These are phyloP conservation scores for Trichoderma oligosporum DNA, from an alignment of 2,329 filamentous ascomycete species.

Conservation along the genomic window DNA sequence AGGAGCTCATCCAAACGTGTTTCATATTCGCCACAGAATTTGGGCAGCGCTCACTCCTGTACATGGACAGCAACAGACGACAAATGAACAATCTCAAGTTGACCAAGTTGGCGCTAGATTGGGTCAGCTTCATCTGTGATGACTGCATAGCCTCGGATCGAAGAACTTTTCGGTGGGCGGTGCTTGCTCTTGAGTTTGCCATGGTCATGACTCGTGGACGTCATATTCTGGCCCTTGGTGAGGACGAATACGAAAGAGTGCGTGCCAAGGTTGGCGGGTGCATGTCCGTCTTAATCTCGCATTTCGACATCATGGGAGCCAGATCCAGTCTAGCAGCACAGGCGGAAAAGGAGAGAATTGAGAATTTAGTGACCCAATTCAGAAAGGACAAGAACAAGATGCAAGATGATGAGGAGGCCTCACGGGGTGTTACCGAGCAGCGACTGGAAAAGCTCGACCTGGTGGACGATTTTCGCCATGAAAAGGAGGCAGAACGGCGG, in stretches of 20 bases:
- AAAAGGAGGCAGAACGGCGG: constrained; percentile 79
- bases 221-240: constrained; percentile 85
- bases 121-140: constrained; percentile 97
- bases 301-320: constrained; percentile 99
- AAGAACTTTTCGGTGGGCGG: constrained; percentile 96
- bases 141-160: constrained; percentile 92
- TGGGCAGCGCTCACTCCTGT: constrained; percentile 86
- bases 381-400: constrained; percentile 71
- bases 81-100: constrained; percentile 97
- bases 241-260: constrained; percentile 79
- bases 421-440: constrained; percentile 67
- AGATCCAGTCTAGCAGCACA: constrained; percentile 89
- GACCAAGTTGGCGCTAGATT: constrained; percentile 88
- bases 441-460: constrained; percentile 68
- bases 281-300: constrained; percentile 95
- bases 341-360: constrained; percentile 83
- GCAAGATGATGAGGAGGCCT: constrained; percentile 81
- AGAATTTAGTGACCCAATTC: constrained; percentile 72
- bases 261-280: constrained; percentile 89
- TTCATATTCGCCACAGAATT: constrained; percentile 99
- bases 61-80: constrained; percentile 92
- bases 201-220: constrained; percentile 96
- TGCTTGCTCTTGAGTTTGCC: constrained; percentile 89
- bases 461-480: constrained; percentile 73
- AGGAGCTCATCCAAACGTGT: constrained; percentile 95